Percentiles rank a stretch among this genome's conserved stretches.
phyloP scores from a whole-genome alignment of 768 basidiomycete species.

The Lactarius quietus region DNA sequence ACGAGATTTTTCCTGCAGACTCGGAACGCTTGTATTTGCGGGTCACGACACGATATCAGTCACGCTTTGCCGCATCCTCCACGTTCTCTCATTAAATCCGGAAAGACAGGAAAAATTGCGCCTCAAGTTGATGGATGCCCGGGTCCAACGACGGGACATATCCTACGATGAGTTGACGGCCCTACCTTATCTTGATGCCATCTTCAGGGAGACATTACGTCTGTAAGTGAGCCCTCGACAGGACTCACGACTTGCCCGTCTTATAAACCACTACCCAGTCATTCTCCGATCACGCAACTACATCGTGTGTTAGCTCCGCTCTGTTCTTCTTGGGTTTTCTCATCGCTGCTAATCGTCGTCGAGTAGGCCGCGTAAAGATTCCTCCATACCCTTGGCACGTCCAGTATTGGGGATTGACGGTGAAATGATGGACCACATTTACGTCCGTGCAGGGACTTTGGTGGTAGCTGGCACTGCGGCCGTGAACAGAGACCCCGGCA shows the following conservation, averaged over 20 bases:
- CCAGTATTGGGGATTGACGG: conserved; percentile 13
- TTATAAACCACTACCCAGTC: neutral
- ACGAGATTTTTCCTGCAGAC: conserved; percentile 8
- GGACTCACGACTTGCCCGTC: neutral
- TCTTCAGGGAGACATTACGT: conserved; percentile 36
- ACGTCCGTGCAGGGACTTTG: conserved; percentile 18
- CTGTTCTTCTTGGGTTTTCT: neutral
- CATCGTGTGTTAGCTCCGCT: conserved; percentile 20
- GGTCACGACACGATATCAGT: conserved; percentile 28
- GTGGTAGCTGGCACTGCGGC: conserved; percentile 17
- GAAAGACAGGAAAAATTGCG: conserved; percentile 23
- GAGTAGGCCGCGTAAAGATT: conserved; percentile 14
- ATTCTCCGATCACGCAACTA: conserved; percentile 22
- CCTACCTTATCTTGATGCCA: conserved; percentile 39
- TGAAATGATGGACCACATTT: conserved; percentile 4
- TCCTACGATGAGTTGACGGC: conserved; percentile 36
- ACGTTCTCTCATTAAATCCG: conserved; percentile 24
- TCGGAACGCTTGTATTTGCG: conserved; percentile 26
- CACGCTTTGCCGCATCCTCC: conserved; percentile 25
- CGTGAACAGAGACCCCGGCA: conserved; percentile 22
- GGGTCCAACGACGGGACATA: conserved; percentile 24
- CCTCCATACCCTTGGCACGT: conserved; percentile 14
- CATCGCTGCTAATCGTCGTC: neutral
- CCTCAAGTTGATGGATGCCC: conserved; percentile 20
- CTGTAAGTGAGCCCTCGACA: conserved; percentile 21